Percentiles rank a stretch among this genome's conserved stretches.
phyloP scores from a whole-genome alignment of 2,329 filamentous ascomycete genomes.

The Diaporthe sp. region DNA sequence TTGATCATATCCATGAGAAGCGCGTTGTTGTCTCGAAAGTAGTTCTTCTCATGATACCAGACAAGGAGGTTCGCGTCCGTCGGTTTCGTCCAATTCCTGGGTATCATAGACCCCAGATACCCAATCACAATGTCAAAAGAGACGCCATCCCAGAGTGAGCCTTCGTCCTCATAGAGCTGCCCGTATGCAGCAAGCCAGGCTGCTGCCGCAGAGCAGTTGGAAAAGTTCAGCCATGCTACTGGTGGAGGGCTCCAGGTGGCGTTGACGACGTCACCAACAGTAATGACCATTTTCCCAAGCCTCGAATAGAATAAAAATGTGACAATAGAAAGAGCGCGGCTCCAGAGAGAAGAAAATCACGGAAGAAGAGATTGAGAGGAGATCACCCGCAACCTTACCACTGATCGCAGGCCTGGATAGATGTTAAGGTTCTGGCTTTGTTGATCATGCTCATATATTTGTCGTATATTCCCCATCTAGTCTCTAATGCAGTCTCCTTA shows the following conservation, averaged over 20 bases:
- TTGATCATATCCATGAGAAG: conserved; percentile 22
- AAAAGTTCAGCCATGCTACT: conserved; percentile 24
- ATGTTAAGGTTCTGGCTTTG: conserved; percentile 2
- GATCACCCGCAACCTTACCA: conserved; percentile 25
- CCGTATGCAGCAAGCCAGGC: conserved; percentile 25
- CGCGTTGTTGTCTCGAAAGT: conserved; percentile 12
- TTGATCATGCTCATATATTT: conserved; percentile 23
- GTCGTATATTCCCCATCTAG: conserved; percentile 11
- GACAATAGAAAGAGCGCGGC: conserved; percentile 4
- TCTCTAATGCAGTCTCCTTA: conserved; percentile 15
- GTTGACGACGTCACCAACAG: conserved; percentile 30
- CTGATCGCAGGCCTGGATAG: conserved; percentile 11
- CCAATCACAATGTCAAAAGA: conserved; percentile 28
- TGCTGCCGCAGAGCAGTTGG: conserved; percentile 19
- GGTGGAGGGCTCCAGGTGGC: conserved; percentile 27
- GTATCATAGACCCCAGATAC: conserved; percentile 26
- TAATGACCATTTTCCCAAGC: conserved; percentile 6
- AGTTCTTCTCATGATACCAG: conserved; percentile 30
- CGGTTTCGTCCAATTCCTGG: conserved; percentile 33
- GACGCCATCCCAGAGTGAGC: conserved; percentile 22
- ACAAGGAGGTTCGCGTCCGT: conserved; percentile 20
- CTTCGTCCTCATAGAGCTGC: conserved; percentile 18
- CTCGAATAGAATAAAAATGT: background rate
- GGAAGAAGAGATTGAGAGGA: conserved; percentile 17
- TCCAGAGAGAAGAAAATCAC: conserved; percentile 12